Conservation (phyloP, 1,284 basidiomycete genomes). For the Cutaneotrichosporon mucoides region DNA sequence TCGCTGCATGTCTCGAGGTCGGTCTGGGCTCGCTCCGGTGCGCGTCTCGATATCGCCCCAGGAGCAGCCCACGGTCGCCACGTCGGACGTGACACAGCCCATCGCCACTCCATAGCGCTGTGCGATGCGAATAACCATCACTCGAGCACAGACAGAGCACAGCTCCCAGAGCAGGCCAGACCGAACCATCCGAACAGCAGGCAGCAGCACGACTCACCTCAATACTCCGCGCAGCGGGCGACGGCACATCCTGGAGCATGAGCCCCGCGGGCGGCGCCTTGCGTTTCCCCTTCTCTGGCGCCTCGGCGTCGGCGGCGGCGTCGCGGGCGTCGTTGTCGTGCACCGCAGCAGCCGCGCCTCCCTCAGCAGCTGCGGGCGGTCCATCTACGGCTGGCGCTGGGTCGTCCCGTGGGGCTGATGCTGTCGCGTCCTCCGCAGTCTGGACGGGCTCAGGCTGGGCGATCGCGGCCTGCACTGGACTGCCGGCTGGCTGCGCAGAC, state of each 20-base stretch:
- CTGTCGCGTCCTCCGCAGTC: background rate
- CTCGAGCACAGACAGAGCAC: no score
- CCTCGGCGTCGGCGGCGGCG: background rate
- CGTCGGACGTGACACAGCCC: no score
- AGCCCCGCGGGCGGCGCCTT: conserved; percentile 1
- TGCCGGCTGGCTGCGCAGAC: no score
- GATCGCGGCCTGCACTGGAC: background rate
- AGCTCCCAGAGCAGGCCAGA: background rate
- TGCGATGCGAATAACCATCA: no score
- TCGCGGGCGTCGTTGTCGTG: background rate
- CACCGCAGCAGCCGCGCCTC: background rate
- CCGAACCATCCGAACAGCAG: background rate
- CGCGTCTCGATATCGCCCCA: no score
- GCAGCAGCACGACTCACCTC: conserved; percentile 7
- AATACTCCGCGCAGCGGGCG: background rate
- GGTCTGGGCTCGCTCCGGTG: no score
- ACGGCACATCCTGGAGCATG: conserved; percentile 7
- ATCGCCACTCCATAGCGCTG: no score
- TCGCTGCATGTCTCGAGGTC: no score
- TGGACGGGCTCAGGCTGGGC: background rate
- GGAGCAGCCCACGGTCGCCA: no score
- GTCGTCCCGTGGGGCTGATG: background rate
- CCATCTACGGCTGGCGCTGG: background rate
- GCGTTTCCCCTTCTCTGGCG: background rate
- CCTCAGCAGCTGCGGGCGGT: background rate